Evolutionary conservation across 495 filamentous ascomycete species (phyloP).

Genomic region (Bombardia bombarda): DNA sequence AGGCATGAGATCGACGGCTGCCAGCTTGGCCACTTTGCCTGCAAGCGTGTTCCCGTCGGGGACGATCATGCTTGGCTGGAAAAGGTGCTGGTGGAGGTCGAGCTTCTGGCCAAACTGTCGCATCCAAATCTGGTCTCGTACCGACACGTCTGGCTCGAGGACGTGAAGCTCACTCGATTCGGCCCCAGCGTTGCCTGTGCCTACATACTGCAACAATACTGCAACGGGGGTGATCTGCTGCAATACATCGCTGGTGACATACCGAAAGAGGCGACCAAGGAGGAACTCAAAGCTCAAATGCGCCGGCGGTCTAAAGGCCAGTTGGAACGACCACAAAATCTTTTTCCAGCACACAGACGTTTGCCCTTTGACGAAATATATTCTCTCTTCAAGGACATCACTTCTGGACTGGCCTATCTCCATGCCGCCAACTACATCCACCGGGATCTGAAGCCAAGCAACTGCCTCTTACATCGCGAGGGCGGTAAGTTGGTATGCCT

Average conservation of each 20-base stretch:
- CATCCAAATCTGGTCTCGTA: slow-evolving; percentile 97
- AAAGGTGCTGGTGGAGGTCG: slow-evolving; percentile 87
- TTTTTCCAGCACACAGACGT: slow-evolving; percentile 44
- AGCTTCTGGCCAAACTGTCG: slow-evolving; percentile 80
- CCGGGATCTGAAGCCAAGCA: slow-evolving; percentile 90
- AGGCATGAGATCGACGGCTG: slow-evolving; percentile 85
- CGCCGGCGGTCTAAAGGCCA: slow-evolving; percentile 65
- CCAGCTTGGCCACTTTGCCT: slow-evolving; percentile 80
- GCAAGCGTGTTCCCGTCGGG: slow-evolving; percentile 92
- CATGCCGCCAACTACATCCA: slow-evolving; percentile 95
- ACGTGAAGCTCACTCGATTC: slow-evolving; percentile 73
- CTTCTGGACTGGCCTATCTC: slow-evolving; percentile 81
- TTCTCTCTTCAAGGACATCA: slow-evolving; percentile 93
- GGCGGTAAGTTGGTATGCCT: slow-evolving; percentile 64
- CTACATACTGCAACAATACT: slow-evolving; percentile 96
- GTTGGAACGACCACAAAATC: slow-evolving; percentile 32
- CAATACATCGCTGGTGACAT: slow-evolving; percentile 72
- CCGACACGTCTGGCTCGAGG: slow-evolving; percentile 93
- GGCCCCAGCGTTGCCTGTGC: slow-evolving; percentile 89
- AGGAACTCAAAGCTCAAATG: slow-evolving; percentile 80
- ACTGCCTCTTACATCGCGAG: slow-evolving; percentile 80
- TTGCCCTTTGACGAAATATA: slow-evolving; percentile 89
- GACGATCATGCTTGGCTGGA: slow-evolving; percentile 94
- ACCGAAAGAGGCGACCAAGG: slow-evolving; percentile 52
- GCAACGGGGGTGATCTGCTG: slow-evolving; percentile 88